These are phyloP conservation scores for Thermochaetoides dissita DNA, from an alignment of 2,329 filamentous ascomycete genomes.

Conservation along the genomic window DNA sequence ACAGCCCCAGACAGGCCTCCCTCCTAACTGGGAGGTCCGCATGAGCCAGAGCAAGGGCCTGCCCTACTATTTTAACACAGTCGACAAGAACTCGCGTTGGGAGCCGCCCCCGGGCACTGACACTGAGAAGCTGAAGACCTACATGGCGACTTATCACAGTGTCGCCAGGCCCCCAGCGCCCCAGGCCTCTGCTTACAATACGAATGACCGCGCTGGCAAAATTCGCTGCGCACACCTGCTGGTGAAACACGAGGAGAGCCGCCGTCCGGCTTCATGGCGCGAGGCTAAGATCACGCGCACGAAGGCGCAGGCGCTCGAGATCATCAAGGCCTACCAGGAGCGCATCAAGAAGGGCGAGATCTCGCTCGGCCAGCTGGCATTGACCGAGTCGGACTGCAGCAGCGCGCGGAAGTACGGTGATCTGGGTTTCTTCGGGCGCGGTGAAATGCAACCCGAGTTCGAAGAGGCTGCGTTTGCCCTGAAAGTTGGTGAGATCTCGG, in stretches of 20 bases:
- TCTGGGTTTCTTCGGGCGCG: slow-evolving; percentile 82
- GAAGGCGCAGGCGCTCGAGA: slow-evolving; percentile 72
- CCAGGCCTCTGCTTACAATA: slow-evolving; percentile 22
- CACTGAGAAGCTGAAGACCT: slow-evolving; percentile 80
- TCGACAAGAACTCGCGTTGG: slow-evolving; percentile 82
- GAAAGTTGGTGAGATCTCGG: slow-evolving; percentile 72
- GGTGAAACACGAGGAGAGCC: slow-evolving; percentile 81
- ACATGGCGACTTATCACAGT: slow-evolving; percentile 84
- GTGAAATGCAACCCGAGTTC: slow-evolving; percentile 98
- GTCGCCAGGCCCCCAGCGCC: slow-evolving; percentile 17
- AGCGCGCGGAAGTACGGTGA: slow-evolving; percentile 90
- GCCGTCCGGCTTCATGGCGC: slow-evolving; percentile 84
- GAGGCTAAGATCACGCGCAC: slow-evolving; percentile 76
- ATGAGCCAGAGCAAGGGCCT: slow-evolving; percentile 98
- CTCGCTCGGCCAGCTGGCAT: slow-evolving; percentile 68
- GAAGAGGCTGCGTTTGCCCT: slow-evolving; percentile 91
- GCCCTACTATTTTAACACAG: slow-evolving; percentile 93
- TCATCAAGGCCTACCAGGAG: slow-evolving; percentile 61
- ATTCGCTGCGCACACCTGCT: slow-evolving; percentile 87
- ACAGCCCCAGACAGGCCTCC: slow-evolving; percentile 57
- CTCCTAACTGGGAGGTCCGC: slow-evolving; percentile 83
- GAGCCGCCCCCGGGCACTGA: slow-evolving; percentile 82
- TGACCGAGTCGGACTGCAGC: slow-evolving; percentile 86
- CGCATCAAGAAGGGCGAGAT: slow-evolving; percentile 58
- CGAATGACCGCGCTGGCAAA: slow-evolving; percentile 46